Evolutionary conservation across 1,284 basidiomycete species (phyloP), one percentile per base, ranked within the genome.

Genomic region (Porphyrellus sp.): DNA sequence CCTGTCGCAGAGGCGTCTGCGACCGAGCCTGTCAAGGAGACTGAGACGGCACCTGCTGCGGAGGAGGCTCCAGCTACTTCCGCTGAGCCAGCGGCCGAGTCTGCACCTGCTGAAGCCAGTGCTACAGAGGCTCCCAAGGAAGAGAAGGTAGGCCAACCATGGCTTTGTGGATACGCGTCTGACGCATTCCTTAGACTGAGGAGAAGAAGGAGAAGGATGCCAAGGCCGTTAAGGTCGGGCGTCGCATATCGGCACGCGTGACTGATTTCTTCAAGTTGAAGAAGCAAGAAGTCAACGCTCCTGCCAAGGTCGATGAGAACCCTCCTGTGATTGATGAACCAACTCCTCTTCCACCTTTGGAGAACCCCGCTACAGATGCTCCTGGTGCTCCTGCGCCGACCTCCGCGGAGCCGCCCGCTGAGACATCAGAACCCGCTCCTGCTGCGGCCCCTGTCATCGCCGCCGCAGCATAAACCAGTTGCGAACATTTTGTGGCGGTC

Each of bases 291-390:
- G 77, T 82, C 45, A 69, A 79, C 40, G 72, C 86, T 8, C 86
- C 89, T 49, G 80, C 91, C 52, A 91, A 92, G 77, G 89, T 93
- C 54, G 89, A 91, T 60, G 87, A 88, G 75, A 79, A 86, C 63
- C 86, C 88, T 27, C 85, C 85, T 51, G 86, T 85, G 76, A 85
- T 89, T 58, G 86, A 86, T 52, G 83, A 89, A 73, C 85, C 86
- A 46, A 64, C 76, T 46, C 85, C 84, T 27, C 82, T 88, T 57
- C 85, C 85, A 52, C 86, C 87, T 57, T 77, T 89, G 56, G 89
- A 90, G 74, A 82, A 87, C 72, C 86, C 85, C 25, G 83, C 72
- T 30, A 65, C 62, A 24, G 68, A 71, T 37, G 68, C 71, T 24
- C 70, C 72, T 40, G 70, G 66, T 4, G 48, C 31, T 20, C 34